A percentile compares a stretch with the other conserved stretches of the same genome.
phyloP scores from a whole-genome alignment of 495 filamentous ascomycete species.

The Physcia stellaris region DNA sequence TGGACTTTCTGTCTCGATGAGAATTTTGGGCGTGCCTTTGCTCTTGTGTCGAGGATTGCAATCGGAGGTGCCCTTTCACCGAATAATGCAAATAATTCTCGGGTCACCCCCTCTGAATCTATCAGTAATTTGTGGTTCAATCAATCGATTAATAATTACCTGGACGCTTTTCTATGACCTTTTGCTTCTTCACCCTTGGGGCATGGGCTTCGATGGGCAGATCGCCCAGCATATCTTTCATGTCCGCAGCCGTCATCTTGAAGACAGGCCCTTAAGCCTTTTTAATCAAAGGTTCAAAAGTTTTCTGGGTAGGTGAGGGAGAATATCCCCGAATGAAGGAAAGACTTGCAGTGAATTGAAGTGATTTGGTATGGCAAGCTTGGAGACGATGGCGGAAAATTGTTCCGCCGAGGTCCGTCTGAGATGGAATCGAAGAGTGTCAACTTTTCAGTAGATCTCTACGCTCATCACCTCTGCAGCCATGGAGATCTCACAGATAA shows the following conservation, averaged over 20 bases:
- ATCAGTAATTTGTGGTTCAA: constrained; percentile 29
- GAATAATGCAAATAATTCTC: constrained; percentile 50
- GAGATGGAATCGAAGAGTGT: too few relatives aligned
- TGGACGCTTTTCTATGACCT: constrained; percentile 53
- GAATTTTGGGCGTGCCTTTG: constrained; percentile 47
- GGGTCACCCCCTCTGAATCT: constrained; percentile 56
- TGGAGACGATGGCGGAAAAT: too few relatives aligned
- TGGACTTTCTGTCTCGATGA: constrained; percentile 42
- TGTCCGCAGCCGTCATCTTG: constrained; percentile 65
- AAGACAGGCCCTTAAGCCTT: too few relatives aligned
- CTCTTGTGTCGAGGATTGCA: constrained; percentile 52
- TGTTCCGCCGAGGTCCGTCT: too few relatives aligned
- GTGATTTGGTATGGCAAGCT: too few relatives aligned
- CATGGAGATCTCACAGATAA: too few relatives aligned
- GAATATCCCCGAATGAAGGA: too few relatives aligned
- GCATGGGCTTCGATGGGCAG: constrained; percentile 52
- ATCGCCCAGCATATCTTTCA: constrained; percentile 73
- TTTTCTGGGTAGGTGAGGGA: too few relatives aligned
- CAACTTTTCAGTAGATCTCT: too few relatives aligned
- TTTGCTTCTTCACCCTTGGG: constrained; percentile 64
- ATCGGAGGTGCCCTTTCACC: constrained; percentile 58
- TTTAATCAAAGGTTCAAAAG: too few relatives aligned
- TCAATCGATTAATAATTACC: constrained; percentile 38
- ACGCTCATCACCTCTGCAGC: too few relatives aligned
- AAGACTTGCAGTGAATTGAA: too few relatives aligned